These are phyloP conservation scores for Arthrobotrys sinensis DNA, from an alignment of 2,329 filamentous ascomycete species.

Conservation along the genomic window DNA sequence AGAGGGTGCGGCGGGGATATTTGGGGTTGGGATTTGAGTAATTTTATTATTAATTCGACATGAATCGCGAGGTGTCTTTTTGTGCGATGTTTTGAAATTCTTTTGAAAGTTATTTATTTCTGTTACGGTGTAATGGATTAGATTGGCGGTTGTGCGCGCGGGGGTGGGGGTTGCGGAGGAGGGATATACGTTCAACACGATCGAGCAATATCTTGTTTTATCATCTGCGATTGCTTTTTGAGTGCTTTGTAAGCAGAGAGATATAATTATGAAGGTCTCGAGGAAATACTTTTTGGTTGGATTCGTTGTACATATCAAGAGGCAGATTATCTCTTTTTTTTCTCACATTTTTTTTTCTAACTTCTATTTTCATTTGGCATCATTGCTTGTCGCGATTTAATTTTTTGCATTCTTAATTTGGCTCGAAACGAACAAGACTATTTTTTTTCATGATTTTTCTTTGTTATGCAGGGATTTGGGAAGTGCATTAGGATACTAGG, in stretches of 20 bases:
- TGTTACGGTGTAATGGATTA: slow-evolving; percentile 23
- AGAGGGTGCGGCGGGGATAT: slow-evolving; percentile 31
- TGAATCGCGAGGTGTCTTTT: background rate
- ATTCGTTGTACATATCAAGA: slow-evolving; percentile 13
- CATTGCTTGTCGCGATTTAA: background rate
- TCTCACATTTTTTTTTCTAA: background rate
- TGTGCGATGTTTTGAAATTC: background rate
- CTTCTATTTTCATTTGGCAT: background rate
- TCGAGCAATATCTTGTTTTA: slow-evolving; percentile 4
- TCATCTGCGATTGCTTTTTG: background rate
- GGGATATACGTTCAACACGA: slow-evolving; percentile 23
- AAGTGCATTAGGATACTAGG: too few species aligned
- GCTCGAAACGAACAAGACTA: background rate
- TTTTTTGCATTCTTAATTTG: background rate
- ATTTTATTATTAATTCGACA: slow-evolving; percentile 1
- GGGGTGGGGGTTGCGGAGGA: background rate
- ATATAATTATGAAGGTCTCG: slow-evolving; percentile 3
- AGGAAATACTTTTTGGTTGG: background rate
- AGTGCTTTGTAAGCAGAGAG: background rate
- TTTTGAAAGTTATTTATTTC: background rate
- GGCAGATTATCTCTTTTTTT: background rate
- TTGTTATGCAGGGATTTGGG: too few species aligned
- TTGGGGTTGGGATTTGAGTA: slow-evolving; percentile 49
- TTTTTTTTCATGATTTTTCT: background rate
- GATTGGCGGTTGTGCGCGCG: slow-evolving; percentile 16